phyloP scores from a whole-genome alignment of 2,329 filamentous ascomycete genomes.

The Ascochyta lentis region DNA sequence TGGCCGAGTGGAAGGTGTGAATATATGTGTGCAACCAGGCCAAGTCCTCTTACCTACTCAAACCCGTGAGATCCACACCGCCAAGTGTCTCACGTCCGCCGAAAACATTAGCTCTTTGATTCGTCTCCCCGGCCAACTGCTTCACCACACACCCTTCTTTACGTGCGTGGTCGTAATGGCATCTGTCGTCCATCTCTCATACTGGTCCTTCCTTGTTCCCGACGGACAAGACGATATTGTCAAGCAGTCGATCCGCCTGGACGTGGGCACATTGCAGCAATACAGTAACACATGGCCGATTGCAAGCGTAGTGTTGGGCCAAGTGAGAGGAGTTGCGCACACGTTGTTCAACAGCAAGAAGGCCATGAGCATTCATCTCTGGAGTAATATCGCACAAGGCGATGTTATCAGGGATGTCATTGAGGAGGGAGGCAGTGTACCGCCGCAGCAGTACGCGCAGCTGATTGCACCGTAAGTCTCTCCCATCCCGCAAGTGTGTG shows the following conservation, averaged over 20 bases:
- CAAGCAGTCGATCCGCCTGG: constrained; percentile 78
- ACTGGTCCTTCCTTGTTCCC: constrained; percentile 66
- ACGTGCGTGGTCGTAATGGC: constrained; percentile 51
- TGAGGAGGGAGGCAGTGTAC: constrained; percentile 40
- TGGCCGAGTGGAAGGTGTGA: constrained; percentile 52
- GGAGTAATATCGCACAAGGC: constrained; percentile 45
- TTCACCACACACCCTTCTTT: constrained; percentile 67
- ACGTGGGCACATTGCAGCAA: constrained; percentile 75
- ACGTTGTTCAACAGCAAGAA: constrained; percentile 64
- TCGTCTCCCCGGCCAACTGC: constrained; percentile 73
- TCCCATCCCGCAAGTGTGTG: background rate
- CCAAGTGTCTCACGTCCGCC: constrained; percentile 80
- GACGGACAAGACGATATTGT: constrained; percentile 68
- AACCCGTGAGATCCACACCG: constrained; percentile 69
- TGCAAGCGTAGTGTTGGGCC: constrained; percentile 70
- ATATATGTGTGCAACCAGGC: constrained; percentile 69
- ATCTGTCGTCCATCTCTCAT: constrained; percentile 61
- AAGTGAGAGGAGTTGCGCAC: constrained; percentile 80
- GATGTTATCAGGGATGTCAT: constrained; percentile 46
- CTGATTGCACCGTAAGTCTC: constrained; percentile 46
- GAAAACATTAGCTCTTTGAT: constrained; percentile 78
- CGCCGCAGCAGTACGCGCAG: constrained; percentile 44
- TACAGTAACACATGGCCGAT: constrained; percentile 76
- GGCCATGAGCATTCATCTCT: constrained; percentile 50
- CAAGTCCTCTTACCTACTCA: constrained; percentile 59